Conservation (phyloP, 495 filamentous ascomycete genomes). For the Hyphodiscus hymeniophilus region DNA sequence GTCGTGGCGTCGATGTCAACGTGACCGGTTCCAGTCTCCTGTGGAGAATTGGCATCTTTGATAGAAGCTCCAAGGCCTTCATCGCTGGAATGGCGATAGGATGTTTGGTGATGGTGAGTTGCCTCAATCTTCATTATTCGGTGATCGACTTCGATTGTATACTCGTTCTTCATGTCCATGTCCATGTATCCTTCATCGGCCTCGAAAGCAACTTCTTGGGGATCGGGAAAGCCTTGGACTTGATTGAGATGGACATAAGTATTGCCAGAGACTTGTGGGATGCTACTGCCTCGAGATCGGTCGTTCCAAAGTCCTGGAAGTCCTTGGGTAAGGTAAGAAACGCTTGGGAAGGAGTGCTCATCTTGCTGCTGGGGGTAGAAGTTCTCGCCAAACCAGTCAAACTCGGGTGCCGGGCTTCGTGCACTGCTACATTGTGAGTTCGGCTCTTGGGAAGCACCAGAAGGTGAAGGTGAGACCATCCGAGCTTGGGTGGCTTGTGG, state of each 20-base stretch:
- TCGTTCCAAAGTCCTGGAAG: constrained; percentile 1
- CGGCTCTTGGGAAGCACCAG: constrained; percentile 7
- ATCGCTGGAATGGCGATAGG: constrained; percentile 6
- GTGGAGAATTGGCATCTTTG: constrained; percentile 5
- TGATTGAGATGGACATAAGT: constrained; percentile 11
- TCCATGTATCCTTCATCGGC: constrained; percentile 13
- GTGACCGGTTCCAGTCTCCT: neutral
- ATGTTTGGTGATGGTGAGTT: neutral
- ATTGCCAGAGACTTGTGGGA: neutral
- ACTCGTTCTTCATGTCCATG: constrained; percentile 4
- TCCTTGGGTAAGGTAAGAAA: constrained; percentile 3
- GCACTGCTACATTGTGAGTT: constrained; percentile 8
- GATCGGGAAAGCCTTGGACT: constrained; percentile 13
- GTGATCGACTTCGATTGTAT: neutral
- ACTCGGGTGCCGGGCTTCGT: constrained; percentile 7
- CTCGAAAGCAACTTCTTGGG: constrained; percentile 5
- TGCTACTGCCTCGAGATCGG: neutral
- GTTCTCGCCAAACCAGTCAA: constrained; percentile 7
- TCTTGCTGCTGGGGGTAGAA: constrained; percentile 4
- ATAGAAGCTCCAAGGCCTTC: constrained; percentile 14
- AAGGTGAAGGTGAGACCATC: constrained; percentile 7
- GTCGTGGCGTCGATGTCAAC: neutral
- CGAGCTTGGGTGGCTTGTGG: neutral
- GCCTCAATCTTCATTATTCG: neutral
- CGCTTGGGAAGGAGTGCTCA: neutral